Conservation (phyloP, 2,329 filamentous ascomycete species). For the Ceratocystis cubensis region DNA sequence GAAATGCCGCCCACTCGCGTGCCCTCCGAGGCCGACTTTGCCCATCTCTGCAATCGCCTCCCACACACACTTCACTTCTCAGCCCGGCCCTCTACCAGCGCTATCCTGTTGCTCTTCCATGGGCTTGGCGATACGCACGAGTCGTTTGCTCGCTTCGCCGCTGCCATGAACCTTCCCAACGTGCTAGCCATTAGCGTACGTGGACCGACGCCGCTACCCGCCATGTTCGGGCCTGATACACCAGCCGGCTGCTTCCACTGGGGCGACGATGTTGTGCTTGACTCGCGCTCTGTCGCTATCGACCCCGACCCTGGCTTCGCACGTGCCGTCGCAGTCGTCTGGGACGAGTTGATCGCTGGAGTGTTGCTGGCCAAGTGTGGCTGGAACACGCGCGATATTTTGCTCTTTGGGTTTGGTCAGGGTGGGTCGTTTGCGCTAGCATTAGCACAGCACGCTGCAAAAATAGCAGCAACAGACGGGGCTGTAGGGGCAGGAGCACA, state of each 20-base stretch:
- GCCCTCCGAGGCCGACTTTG: slow-evolving; percentile 40
- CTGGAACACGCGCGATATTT: slow-evolving; percentile 46
- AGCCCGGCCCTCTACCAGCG: slow-evolving; percentile 49
- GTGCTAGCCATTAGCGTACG: slow-evolving; percentile 64
- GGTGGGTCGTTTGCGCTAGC: slow-evolving; percentile 51
- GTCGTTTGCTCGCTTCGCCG: slow-evolving; percentile 57
- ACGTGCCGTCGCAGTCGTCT: slow-evolving; percentile 36
- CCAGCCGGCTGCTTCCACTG: slow-evolving; percentile 41
- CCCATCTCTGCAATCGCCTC: slow-evolving; percentile 32
- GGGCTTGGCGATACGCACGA: slow-evolving; percentile 65
- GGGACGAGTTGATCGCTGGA: slow-evolving; percentile 39
- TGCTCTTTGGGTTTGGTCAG: slow-evolving; percentile 56
- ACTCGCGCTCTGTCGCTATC: slow-evolving; percentile 38
- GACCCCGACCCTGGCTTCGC: slow-evolving; percentile 51
- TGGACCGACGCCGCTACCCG: slow-evolving; percentile 56
- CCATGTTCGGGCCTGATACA: slow-evolving; percentile 43
- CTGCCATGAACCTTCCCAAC: slow-evolving; percentile 59
- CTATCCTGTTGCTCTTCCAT: slow-evolving; percentile 71
- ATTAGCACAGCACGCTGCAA: slow-evolving; percentile 31
- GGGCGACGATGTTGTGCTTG: slow-evolving; percentile 52
- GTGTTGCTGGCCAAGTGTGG: slow-evolving; percentile 44
- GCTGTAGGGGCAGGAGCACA: background rate
- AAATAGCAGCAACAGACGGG: slow-evolving; percentile 2
- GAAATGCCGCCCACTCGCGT: slow-evolving; percentile 30
- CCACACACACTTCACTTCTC: slow-evolving; percentile 38